phyloP scores from a whole-genome alignment of 805 yeast species.

The Candida quercuum region DNA sequence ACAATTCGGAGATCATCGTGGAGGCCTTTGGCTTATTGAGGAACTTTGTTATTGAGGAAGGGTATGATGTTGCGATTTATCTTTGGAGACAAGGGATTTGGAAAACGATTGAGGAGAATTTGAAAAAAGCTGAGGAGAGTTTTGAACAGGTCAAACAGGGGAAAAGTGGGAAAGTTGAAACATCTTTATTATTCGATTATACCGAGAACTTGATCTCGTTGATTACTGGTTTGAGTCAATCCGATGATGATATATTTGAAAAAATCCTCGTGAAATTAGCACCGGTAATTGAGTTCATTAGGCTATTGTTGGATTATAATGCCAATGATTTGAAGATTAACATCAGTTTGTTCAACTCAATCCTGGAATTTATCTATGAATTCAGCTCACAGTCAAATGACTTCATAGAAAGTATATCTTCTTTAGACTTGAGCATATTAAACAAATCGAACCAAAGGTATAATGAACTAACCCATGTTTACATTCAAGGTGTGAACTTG shows the following conservation, averaged over 20 bases:
- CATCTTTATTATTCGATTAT: constrained; percentile 53
- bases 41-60: constrained; percentile 80
- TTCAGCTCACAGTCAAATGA: constrained; percentile 54
- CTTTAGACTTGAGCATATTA: constrained; percentile 11
- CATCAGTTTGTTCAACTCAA: constrained; percentile 40
- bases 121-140: constrained; percentile 46
- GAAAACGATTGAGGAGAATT: constrained; percentile 47
- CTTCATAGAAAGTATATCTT: constrained; percentile 31
- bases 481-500: constrained; percentile 32
- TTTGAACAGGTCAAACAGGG: constrained; percentile 34
- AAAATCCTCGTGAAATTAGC: constrained; percentile 26
- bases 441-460: too few species aligned
- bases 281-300: constrained; percentile 22
- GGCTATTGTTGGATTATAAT: constrained; percentile 24
- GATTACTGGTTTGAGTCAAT: constrained; percentile 58
- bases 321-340: constrained; percentile 28
- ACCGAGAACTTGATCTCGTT: constrained; percentile 71
- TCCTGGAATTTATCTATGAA: constrained; percentile 54
- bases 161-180: constrained; percentile 32
- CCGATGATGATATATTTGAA: constrained; percentile 56
- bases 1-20: constrained; percentile 68
- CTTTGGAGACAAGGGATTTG: constrained; percentile 79
- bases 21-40: constrained; percentile 79
- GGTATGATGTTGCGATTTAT: constrained; percentile 71
- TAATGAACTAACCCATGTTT: constrained; percentile 30